A percentile compares a stretch with the other conserved stretches of the same genome.
phyloP scores from a whole-genome alignment of 2,329 filamentous ascomycete genomes.

The Plectosphaerella sp. region DNA sequence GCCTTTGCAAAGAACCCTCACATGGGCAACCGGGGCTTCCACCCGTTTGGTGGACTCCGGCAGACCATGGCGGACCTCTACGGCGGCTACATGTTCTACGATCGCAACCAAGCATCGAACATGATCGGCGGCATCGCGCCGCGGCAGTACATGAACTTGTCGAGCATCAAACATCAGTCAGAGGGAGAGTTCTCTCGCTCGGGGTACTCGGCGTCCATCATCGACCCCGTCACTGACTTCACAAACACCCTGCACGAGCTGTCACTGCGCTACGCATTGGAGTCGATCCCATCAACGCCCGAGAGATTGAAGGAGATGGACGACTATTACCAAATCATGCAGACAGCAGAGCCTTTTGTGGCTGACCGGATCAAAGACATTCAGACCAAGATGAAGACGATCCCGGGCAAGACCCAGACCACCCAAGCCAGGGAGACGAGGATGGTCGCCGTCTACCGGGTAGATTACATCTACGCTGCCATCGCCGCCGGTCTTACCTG shows the following conservation, averaged over 20 bases:
- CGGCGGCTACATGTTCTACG: not conserved
- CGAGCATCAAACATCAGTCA: not conserved
- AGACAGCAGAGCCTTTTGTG: not conserved
- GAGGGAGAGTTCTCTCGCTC: not conserved
- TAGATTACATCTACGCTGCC: not conserved
- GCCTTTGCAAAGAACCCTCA: not conserved
- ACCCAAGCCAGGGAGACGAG: not conserved
- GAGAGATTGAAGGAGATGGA: not conserved
- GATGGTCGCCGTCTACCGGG: not conserved
- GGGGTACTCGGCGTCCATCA: not conserved
- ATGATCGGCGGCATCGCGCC: not conserved
- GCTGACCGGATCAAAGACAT: too few relatives aligned
- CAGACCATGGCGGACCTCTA: not conserved
- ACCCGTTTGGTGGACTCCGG: not conserved
- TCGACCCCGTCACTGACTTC: not conserved
- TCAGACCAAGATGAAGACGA: not conserved
- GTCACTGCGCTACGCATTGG: not conserved
- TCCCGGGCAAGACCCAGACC: not conserved
- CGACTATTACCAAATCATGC: not conserved
- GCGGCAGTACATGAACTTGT: not conserved
- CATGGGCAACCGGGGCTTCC: not conserved
- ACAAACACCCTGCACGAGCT: not conserved
- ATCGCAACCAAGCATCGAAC: not conserved
- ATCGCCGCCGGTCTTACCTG: not conserved
- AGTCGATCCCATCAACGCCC: not conserved